Conservation (phyloP, 257 asterid species). For the Sherardia arvensis region DNA sequence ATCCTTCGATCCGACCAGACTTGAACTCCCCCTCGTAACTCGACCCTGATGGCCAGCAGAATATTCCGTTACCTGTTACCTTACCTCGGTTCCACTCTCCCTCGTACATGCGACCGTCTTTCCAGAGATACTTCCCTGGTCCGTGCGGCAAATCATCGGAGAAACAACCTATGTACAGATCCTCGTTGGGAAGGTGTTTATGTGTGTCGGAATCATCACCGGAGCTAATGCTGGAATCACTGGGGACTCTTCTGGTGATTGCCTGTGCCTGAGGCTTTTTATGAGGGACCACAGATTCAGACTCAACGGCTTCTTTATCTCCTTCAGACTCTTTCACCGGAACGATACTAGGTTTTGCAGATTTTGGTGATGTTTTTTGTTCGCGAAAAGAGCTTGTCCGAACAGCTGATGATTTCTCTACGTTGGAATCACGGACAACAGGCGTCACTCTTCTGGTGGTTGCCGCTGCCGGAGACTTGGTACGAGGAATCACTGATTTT, state of each 20-base stretch:
- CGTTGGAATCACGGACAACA: too few relatives aligned
- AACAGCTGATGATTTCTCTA: slow-evolving; percentile 3
- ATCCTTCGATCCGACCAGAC: slow-evolving; percentile 91
- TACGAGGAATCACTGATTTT: slow-evolving; percentile 34
- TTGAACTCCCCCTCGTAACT: slow-evolving; percentile 78
- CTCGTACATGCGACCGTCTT: slow-evolving; percentile 88
- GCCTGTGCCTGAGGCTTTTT: too few relatives aligned
- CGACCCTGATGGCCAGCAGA: slow-evolving; percentile 99
- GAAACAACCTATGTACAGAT: slow-evolving; percentile 79
- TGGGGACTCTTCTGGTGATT: slow-evolving; percentile 7
- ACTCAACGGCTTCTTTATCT: slow-evolving; percentile 23
- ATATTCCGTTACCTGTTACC: slow-evolving; percentile 73
- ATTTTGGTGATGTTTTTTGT: slow-evolving; percentile 9
- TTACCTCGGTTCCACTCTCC: slow-evolving; percentile 97
- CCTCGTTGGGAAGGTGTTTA: slow-evolving; percentile 79
- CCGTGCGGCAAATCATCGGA: slow-evolving; percentile 72
- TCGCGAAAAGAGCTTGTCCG: slow-evolving; percentile 4
- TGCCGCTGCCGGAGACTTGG: slow-evolving; percentile 66
- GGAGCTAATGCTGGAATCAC: neutral
- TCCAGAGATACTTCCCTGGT: slow-evolving; percentile 89
- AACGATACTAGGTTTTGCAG: too few relatives aligned
- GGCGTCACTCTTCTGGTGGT: slow-evolving; percentile 34
- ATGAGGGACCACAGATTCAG: slow-evolving; percentile 47
- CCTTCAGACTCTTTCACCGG: slow-evolving; percentile 19
- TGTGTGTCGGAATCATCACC: slow-evolving; percentile 15